Evolutionary conservation across 495 filamentous ascomycete genomes (phyloP).

Genomic region (Talaromyces trachyspermus): DNA sequence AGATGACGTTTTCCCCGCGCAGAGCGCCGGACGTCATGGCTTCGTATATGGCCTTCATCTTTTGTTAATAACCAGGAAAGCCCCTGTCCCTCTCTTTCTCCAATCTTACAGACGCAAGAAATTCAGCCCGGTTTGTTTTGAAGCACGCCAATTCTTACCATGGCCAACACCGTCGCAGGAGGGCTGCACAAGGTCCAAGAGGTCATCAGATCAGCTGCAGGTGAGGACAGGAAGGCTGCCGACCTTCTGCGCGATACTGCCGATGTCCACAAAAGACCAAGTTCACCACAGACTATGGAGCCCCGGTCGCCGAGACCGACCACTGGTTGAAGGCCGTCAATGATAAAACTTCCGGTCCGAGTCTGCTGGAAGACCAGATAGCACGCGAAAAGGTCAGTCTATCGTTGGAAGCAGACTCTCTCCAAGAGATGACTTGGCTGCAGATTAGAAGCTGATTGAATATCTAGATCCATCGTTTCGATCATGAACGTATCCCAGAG

Average conservation of each 20-base stretch:
- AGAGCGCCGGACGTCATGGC: no score
- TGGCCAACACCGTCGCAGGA: conserved; percentile 21
- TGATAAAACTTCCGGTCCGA: conserved; percentile 56
- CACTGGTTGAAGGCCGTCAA: conserved; percentile 66
- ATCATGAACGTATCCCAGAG: conserved; percentile 84
- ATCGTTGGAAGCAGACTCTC: no score
- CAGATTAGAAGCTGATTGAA: background rate
- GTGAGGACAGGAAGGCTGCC: conserved; percentile 23
- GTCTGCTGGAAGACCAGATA: conserved; percentile 77
- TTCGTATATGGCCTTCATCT: no score
- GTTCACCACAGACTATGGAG: conserved; percentile 73
- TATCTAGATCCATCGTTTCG: conserved; percentile 65
- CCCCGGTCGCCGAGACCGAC: conserved; percentile 66
- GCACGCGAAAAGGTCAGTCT: conserved; percentile 64
- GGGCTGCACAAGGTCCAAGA: conserved; percentile 26
- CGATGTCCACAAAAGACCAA: conserved; percentile 29
- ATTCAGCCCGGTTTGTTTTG: no score
- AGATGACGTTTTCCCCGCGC: no score
- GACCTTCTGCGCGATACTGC: conserved; percentile 29
- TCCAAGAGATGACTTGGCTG: no score
- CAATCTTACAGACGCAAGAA: no score
- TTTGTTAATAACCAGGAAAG: no score
- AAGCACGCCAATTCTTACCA: background rate
- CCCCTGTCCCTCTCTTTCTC: no score
- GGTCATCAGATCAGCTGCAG: conserved; percentile 17